Evolutionary conservation across 2,329 filamentous ascomycete genomes (phyloP), one percentile per base, ranked within the genome.

Genomic region (Alternaria sp.): DNA sequence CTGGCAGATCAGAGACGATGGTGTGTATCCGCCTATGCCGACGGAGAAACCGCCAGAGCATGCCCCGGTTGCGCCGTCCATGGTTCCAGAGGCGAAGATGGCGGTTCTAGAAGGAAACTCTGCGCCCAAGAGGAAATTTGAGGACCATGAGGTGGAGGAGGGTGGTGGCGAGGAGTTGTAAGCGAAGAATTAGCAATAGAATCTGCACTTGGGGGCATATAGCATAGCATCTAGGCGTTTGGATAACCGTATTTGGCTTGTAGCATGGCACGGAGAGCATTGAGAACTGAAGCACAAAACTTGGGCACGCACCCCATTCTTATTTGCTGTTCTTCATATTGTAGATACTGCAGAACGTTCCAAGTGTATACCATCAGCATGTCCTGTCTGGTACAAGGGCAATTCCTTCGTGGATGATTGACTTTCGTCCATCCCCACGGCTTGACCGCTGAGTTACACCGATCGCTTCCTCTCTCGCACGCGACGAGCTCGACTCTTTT

Each of bases 1-100:
- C 0, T 97, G 92, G 91, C 82, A 67, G 36, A 67, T 76, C 38
- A 66, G 59, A 30, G 67, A 76, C 24, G 72, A 69, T 26, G 68
- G 70, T 3, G 69, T 78, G 9, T 70, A 63, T 47, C 74, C 77
- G 18, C 75, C 75, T 1, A 59, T 75, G 61, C 71, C 74, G 0
- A 5, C 61, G 28, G 69, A 64, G 26, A 55, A 59, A 14, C 70
- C 70, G 7, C 70, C 70, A 39, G 26, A 30, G 61, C 58, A 16
- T 63, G 66, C 70, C 22, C 59, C 65, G 12, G 26, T 30, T 12
- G 61, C 63, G 44, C 53, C 55, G 26, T 16, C 53, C 6, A 51
- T 34, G 32, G 41, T 56, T 5, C 52, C 47, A 14, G 54, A 55
- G 5, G 57, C 53, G 7, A 43, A 51, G 3, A 64, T 58, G 57